These are phyloP conservation scores for Colletotrichum sp. DNA, from an alignment of 2,329 filamentous ascomycete species.

Conservation along the genomic window DNA sequence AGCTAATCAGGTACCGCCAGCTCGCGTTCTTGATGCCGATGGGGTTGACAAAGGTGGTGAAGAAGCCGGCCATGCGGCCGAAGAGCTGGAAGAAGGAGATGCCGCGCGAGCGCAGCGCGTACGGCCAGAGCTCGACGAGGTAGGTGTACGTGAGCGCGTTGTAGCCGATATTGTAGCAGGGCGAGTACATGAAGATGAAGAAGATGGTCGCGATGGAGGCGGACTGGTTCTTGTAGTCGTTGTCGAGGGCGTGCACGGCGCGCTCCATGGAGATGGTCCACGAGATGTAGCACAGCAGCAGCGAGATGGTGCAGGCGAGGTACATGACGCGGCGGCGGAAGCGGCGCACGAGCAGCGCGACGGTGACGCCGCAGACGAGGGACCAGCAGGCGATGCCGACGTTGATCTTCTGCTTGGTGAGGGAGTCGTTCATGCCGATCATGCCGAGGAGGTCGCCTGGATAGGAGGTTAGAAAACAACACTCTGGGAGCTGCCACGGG, in stretches of 20 bases:
- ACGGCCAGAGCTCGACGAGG: slow-evolving; percentile 65
- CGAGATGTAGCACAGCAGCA: slow-evolving; percentile 50
- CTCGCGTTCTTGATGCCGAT: slow-evolving; percentile 16
- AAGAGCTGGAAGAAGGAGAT: slow-evolving; percentile 46
- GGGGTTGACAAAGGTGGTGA: slow-evolving; percentile 25
- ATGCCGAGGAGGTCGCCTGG: slow-evolving; percentile 45
- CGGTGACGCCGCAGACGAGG: slow-evolving; percentile 46
- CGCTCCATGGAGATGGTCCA: slow-evolving; percentile 55
- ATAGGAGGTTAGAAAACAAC: background rate
- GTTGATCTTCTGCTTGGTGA: slow-evolving; percentile 47
- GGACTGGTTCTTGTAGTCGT: slow-evolving; percentile 29
- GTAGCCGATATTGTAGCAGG: slow-evolving; percentile 64
- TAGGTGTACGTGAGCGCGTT: slow-evolving; percentile 67
- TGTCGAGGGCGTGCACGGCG: slow-evolving; percentile 35
- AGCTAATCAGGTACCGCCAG: slow-evolving; percentile 23
- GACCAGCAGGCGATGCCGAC: slow-evolving; percentile 52
- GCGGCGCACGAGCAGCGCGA: slow-evolving; percentile 47
- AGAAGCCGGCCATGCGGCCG: slow-evolving; percentile 18
- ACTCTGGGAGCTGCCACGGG: background rate
- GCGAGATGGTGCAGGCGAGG: slow-evolving; percentile 47
- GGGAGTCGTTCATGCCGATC: slow-evolving; percentile 46
- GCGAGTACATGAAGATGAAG: slow-evolving; percentile 61
- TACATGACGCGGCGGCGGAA: slow-evolving; percentile 53
- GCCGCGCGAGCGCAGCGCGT: slow-evolving; percentile 57
- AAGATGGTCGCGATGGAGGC: slow-evolving; percentile 50